Percentiles rank a stretch among this genome's conserved stretches.
Conservation (phyloP, 2,329 filamentous ascomycete genomes). For the Malbranchea cinnamomea region DNA sequence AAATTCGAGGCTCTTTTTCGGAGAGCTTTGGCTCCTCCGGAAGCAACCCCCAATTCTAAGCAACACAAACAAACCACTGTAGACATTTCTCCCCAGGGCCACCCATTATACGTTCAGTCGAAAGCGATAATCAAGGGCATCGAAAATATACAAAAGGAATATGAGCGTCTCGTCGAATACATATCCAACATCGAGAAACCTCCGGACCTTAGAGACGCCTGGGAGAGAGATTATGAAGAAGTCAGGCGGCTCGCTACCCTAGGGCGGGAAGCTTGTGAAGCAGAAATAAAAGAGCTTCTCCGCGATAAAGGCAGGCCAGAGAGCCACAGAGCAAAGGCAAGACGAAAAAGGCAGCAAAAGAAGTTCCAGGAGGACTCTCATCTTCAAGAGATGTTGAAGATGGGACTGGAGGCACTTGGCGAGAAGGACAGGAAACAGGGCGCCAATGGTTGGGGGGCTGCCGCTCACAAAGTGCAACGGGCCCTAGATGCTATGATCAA, state of each 20-base stretch:
- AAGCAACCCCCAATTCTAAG: constrained; percentile 1
- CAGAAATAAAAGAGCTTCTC: constrained; percentile 9
- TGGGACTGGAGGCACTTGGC: constrained; percentile 6
- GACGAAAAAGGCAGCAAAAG: constrained; percentile 1
- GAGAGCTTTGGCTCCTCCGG: constrained; percentile 7
- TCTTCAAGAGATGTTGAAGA: constrained; percentile 12
- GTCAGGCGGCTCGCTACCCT: constrained; percentile 9
- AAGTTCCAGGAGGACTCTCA: constrained; percentile 9
- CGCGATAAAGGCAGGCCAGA: constrained; percentile 2
- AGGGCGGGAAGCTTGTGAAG: constrained; percentile 9
- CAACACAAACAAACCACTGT: not conserved
- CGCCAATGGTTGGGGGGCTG: constrained; percentile 9
- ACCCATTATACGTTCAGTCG: not conserved
- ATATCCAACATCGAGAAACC: constrained; percentile 5
- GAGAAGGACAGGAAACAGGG: constrained; percentile 2
- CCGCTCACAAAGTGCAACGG: constrained; percentile 9
- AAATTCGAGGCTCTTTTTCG: constrained; percentile 6
- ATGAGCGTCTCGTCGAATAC: constrained; percentile 7
- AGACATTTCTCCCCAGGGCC: not conserved
- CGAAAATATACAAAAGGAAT: constrained; percentile 6
- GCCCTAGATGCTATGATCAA: constrained; percentile 9
- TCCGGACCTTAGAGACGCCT: constrained; percentile 5
- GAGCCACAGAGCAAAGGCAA: constrained; percentile 1
- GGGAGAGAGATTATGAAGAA: constrained; percentile 10
- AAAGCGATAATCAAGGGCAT: constrained; percentile 5